Evolutionary conservation across 2,329 filamentous ascomycete species (phyloP).

Genomic region (Pestalotiopsis fici): DNA sequence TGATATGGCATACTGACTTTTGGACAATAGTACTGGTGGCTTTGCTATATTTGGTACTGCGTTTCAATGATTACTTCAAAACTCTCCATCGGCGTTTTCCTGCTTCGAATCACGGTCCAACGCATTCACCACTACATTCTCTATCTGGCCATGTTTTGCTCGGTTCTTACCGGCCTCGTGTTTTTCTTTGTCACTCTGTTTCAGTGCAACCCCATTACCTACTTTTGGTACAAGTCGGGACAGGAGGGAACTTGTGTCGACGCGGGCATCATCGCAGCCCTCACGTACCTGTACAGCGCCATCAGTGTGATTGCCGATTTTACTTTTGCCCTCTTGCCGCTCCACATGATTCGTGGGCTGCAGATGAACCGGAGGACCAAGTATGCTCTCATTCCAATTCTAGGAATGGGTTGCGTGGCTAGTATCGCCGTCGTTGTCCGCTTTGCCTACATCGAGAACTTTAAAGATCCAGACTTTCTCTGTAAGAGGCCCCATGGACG

Average conservation of each 20-base stretch:
- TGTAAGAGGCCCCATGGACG: constrained; percentile 29
- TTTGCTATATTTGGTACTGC: constrained; percentile 18
- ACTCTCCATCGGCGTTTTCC: constrained; percentile 19
- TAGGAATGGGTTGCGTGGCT: constrained; percentile 50
- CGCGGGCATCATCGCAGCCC: constrained; percentile 38
- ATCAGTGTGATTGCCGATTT: constrained; percentile 50
- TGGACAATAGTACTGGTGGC: constrained; percentile 10
- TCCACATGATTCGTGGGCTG: constrained; percentile 47
- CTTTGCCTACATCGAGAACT: constrained; percentile 37
- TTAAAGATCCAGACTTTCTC: constrained; percentile 42
- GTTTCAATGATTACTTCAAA: constrained; percentile 19
- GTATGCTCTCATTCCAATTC: constrained; percentile 42
- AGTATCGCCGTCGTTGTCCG: constrained; percentile 44
- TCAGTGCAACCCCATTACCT: constrained; percentile 19
- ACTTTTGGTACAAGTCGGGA: constrained; percentile 18
- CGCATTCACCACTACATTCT: constrained; percentile 17
- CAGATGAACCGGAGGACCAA: constrained; percentile 50
- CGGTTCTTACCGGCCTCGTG: constrained; percentile 15
- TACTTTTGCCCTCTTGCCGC: constrained; percentile 47
- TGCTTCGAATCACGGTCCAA: constrained; percentile 19
- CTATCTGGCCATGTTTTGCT: constrained; percentile 14
- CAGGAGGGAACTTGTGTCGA: constrained; percentile 23
- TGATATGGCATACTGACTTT: neutral
- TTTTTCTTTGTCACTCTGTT: constrained; percentile 21
- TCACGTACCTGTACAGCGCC: constrained; percentile 45